Percentiles rank a stretch among this genome's conserved stretches.
These are phyloP conservation scores for Detonula confervacea DNA, from an alignment of 352 stramenopile genomes.

Conservation along the genomic window DNA sequence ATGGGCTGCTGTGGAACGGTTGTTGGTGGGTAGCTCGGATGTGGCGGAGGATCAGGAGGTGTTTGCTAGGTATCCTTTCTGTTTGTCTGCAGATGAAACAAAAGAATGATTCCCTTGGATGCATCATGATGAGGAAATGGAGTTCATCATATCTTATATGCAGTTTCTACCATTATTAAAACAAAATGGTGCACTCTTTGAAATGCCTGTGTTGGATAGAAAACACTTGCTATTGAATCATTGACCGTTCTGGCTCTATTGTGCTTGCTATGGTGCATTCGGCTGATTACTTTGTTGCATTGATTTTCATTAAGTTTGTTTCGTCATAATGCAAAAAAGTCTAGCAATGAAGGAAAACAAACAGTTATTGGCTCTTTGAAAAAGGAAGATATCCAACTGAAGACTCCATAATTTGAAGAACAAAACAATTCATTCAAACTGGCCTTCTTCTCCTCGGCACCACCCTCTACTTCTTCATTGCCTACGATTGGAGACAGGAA, in stretches of 20 bases:
- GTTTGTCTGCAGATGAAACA: slow-evolving; percentile 12
- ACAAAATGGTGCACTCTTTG: too few relatives aligned
- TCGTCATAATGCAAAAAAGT: slow-evolving; percentile 65
- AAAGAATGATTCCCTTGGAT: too few relatives aligned
- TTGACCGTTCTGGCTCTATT: too few relatives aligned
- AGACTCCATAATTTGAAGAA: slow-evolving; percentile 18
- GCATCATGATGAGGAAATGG: slow-evolving; percentile 3
- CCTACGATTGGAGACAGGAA: slow-evolving; percentile 17
- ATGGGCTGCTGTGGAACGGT: slow-evolving; percentile 91
- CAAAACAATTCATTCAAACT: slow-evolving; percentile 33
- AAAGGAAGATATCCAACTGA: slow-evolving; percentile 53
- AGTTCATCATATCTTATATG: too few relatives aligned
- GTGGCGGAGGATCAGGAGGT: slow-evolving; percentile 82
- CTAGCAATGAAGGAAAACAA: slow-evolving; percentile 61
- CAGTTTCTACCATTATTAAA: too few relatives aligned
- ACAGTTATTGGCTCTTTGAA: slow-evolving; percentile 70
- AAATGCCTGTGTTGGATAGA: too few relatives aligned
- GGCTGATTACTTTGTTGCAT: slow-evolving; percentile 1
- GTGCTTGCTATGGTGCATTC: too few relatives aligned
- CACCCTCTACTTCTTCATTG: neutral
- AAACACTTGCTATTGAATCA: too few relatives aligned
- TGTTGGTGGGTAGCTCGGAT: slow-evolving; percentile 84
- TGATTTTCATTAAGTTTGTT: neutral
- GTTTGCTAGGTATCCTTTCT: slow-evolving; percentile 85
- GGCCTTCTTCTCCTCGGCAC: neutral